These are phyloP conservation scores for Oenanthe javanica DNA, from an alignment of 140 eudicot genomes.

Conservation along the genomic window DNA sequence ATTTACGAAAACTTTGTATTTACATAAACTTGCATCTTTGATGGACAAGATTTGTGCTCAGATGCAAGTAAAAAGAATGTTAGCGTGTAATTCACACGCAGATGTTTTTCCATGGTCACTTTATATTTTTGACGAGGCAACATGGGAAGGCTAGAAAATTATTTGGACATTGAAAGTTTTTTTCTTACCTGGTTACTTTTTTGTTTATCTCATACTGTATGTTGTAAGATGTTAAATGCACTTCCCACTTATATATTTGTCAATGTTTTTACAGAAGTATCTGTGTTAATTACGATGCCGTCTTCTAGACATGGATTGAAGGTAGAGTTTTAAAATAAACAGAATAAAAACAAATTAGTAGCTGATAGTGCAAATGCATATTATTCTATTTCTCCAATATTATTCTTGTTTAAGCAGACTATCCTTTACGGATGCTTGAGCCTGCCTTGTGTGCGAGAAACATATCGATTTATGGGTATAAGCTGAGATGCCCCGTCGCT, in stretches of 20 bases:
- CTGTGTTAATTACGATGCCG: too few relatives aligned
- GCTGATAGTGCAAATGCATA: too few relatives aligned
- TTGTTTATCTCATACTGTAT: background rate
- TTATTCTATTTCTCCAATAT: too few relatives aligned
- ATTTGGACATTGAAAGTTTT: background rate
- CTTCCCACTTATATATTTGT: background rate
- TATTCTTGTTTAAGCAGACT: too few relatives aligned
- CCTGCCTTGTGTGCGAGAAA: too few relatives aligned
- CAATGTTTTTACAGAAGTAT: background rate
- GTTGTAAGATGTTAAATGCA: background rate
- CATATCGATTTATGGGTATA: too few relatives aligned
- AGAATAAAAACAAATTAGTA: too few relatives aligned
- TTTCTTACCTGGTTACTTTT: background rate
- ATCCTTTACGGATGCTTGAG: too few relatives aligned
- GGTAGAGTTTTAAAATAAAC: too few relatives aligned
- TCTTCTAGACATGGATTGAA: too few relatives aligned
- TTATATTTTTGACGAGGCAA: background rate
- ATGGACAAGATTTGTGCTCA: background rate
- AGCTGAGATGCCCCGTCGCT: too few relatives aligned
- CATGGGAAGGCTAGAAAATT: background rate
- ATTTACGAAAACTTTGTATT: background rate
- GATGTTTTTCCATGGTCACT: background rate
- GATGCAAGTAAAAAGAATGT: slow-evolving; percentile 1
- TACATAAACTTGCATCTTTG: background rate
- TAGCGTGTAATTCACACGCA: background rate